Evolutionary conservation across 257 asterid species (phyloP).

Genomic region (Striga asiatica): DNA sequence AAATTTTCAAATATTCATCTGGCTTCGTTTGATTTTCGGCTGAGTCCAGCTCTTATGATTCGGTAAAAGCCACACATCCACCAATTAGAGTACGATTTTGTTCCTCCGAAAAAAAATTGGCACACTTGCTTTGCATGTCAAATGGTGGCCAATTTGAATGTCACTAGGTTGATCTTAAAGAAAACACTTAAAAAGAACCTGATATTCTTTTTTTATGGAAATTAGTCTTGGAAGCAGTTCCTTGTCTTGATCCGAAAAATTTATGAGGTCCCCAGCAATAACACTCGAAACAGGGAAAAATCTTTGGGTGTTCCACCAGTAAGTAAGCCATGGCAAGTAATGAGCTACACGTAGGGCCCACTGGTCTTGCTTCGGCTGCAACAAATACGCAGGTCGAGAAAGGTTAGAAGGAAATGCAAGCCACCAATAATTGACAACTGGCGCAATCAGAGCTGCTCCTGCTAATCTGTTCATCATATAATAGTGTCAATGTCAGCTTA

Average conservation of each 20-base stretch:
- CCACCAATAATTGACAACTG: constrained; percentile 86
- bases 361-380: constrained; percentile 45
- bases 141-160: no score
- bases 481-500: background rate
- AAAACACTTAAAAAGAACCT: constrained; percentile 27
- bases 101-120: no score
- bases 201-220: constrained; percentile 14
- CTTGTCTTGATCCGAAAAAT: constrained; percentile 41
- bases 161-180: no score
- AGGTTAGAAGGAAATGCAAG: constrained; percentile 60
- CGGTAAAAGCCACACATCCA: no score
- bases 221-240: constrained; percentile 33
- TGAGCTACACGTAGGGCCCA: constrained; percentile 82
- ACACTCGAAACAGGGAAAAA: constrained; percentile 43
- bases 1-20: no score
- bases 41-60: no score
- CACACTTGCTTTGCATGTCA: no score
- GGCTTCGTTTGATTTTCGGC: no score
- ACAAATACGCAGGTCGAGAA: constrained; percentile 37
- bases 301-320: constrained; percentile 95
- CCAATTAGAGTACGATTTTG: no score
- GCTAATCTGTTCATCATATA: constrained; percentile 55
- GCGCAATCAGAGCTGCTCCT: constrained; percentile 73
- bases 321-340: constrained; percentile 65
- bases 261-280: constrained; percentile 20